Conservation (phyloP, 148 eudicot species). For the Rhododendron mucronatum region DNA sequence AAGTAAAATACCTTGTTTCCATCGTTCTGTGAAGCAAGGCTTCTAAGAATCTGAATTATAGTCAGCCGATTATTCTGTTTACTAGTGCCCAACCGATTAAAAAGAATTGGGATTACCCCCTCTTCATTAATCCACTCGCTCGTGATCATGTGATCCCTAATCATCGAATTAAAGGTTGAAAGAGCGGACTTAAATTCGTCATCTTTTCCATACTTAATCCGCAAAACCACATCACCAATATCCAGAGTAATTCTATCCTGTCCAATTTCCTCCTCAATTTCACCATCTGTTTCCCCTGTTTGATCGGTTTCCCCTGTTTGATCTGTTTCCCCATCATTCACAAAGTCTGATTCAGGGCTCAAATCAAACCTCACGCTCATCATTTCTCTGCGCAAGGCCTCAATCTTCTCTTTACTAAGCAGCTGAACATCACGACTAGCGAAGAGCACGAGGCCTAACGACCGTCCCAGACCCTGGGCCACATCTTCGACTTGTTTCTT, state of each 20-base stretch:
- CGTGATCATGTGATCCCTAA: slow-evolving; percentile 40
- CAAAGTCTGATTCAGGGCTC: slow-evolving; percentile 32
- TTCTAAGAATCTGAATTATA: slow-evolving; percentile 58
- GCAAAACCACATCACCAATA: slow-evolving; percentile 62
- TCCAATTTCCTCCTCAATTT: slow-evolving; percentile 27
- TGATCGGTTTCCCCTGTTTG: slow-evolving; percentile 24
- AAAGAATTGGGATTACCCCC: slow-evolving; percentile 57
- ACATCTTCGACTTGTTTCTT: slow-evolving; percentile 38
- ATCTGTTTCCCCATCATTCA: slow-evolving; percentile 22
- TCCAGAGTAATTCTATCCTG: slow-evolving; percentile 14
- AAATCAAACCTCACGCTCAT: slow-evolving; percentile 47
- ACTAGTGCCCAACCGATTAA: slow-evolving; percentile 50
- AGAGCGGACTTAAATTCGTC: slow-evolving; percentile 59
- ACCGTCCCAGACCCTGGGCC: slow-evolving; percentile 56
- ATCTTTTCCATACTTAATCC: slow-evolving; percentile 64
- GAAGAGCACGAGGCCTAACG: slow-evolving; percentile 61
- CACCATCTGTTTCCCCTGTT: slow-evolving; percentile 21
- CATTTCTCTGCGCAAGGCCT: slow-evolving; percentile 55
- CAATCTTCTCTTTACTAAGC: slow-evolving; percentile 45
- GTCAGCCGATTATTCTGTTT: slow-evolving; percentile 43
- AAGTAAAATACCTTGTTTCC: slow-evolving; percentile 52
- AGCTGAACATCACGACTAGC: slow-evolving; percentile 50
- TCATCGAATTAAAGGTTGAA: slow-evolving; percentile 27
- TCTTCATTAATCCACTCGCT: slow-evolving; percentile 59
- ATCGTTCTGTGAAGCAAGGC: slow-evolving; percentile 30